Base-by-base conservation (phyloP, 2,329 filamentous ascomycete genomes). In the Diaporthe sp. region DNA sequence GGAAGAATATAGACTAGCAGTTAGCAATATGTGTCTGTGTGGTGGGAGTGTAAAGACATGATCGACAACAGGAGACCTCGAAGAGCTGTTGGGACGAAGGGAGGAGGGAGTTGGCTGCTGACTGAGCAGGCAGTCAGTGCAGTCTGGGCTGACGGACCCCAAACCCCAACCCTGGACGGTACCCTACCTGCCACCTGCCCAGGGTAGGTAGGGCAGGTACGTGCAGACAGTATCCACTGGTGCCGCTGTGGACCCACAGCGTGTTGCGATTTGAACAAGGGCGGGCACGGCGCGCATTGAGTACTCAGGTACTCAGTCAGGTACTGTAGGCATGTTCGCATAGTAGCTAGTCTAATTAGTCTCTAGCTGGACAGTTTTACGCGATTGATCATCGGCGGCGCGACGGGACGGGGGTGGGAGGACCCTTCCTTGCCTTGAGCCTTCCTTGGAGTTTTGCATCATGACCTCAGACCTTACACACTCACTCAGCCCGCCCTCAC, bases 401-500 rank as follows among this genome's bases (percentile, higher is more conserved):
- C 64, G 64, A 67, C 64, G 52, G 42, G 64, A 25, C 30, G 30
- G 64, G 45, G 33, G 45, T 30, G 42, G 45, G 47, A 52, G 64
- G 64, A 67, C 64, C 64, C 64, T 52, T 52, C 45, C 61, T 50
- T 67, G 42, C 45, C 61, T 50, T 67, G 64, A 67, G 45, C 64
- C 64, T 52, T 52, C 45, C 61, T 50, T 67, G 42, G 61, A 67
- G 64, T 67, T 67, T 67, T 52, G 64, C 64, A 67, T 67, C 64
- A 67, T 67, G 64, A 67, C 64, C 64, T 67, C 64, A 67, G 64
- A 67, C 64, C 45, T 67, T n/a, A n/a, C n/a, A n/a, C n/a, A n/a
- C n/a, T 67, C 42, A 50, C 42, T 67, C 64, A 67, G 45, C 64
- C 42, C 64, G 45, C 64, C 64, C 64, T 67, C 64, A 67, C 60